phyloP scores from a whole-genome alignment of 768 basidiomycete genomes.

The Nidula microcarpa region DNA sequence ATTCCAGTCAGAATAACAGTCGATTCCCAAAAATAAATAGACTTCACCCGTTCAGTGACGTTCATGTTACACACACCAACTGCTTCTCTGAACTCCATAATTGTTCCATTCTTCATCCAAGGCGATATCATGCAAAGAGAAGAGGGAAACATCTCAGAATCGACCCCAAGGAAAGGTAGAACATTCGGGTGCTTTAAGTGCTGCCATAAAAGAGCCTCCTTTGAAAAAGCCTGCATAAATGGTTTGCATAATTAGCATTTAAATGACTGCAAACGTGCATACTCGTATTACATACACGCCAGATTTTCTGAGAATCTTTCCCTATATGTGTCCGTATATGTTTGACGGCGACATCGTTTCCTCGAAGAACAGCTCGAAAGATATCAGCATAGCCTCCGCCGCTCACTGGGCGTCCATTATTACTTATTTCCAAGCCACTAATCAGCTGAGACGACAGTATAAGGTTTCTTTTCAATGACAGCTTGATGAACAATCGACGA shows the following conservation, averaged over 20 bases:
- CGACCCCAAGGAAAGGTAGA: too few species aligned
- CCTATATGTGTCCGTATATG: conserved; percentile 17
- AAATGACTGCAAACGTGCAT: background rate
- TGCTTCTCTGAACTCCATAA: background rate
- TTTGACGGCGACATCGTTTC: conserved; percentile 20
- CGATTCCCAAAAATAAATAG: background rate
- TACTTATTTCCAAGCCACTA: conserved; percentile 11
- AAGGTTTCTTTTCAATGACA: conserved; percentile 14
- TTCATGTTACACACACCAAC: conserved; percentile 9
- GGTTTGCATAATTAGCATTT: too few species aligned
- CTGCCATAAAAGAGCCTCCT: too few species aligned
- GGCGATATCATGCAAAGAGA: too few species aligned
- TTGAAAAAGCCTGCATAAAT: background rate
- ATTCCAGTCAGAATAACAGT: background rate
- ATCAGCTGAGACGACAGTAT: conserved; percentile 20
- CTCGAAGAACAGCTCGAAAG: conserved; percentile 14
- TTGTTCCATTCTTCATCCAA: too few species aligned
- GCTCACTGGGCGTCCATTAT: conserved; percentile 14
- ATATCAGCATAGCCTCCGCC: conserved; percentile 26
- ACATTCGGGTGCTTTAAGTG: too few species aligned
- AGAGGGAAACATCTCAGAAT: too few species aligned
- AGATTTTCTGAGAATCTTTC: conserved; percentile 9
- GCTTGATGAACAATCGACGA: conserved; percentile 17
- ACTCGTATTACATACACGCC: conserved; percentile 4
- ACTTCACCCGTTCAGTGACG: conserved; percentile 12